phyloP scores from a whole-genome alignment of 2,329 filamentous ascomycete genomes.

The Gremmenia infestans region DNA sequence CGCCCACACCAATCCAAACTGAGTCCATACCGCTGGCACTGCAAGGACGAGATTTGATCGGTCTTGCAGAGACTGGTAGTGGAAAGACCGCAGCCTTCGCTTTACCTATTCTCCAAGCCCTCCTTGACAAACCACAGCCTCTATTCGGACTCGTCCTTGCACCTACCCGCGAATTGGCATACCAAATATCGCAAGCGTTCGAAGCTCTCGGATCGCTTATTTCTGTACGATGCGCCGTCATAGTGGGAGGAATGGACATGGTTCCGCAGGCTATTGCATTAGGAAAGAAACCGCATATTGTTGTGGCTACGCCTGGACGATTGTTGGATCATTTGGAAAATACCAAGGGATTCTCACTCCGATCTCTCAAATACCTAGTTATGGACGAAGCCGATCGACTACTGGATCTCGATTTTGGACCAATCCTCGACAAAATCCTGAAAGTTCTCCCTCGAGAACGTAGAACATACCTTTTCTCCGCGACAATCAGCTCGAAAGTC shows the following conservation, averaged over 20 bases:
- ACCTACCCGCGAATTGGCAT: slow-evolving; percentile 87
- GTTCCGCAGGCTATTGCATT: slow-evolving; percentile 85
- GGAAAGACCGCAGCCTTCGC: slow-evolving; percentile 97
- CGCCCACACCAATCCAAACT: slow-evolving; percentile 82
- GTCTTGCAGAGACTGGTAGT: slow-evolving; percentile 88
- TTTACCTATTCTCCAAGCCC: slow-evolving; percentile 82
- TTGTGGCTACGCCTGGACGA: slow-evolving; percentile 87
- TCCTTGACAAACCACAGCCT: slow-evolving; percentile 82
- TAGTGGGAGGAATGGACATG: slow-evolving; percentile 96
- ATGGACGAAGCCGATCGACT: slow-evolving; percentile 94
- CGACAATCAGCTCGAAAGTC: slow-evolving; percentile 90
- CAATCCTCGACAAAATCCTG: slow-evolving; percentile 86
- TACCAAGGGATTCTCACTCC: slow-evolving; percentile 89
- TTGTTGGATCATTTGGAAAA: slow-evolving; percentile 91
- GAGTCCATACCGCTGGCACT: slow-evolving; percentile 80
- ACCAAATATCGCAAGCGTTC: slow-evolving; percentile 83
- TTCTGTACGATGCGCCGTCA: slow-evolving; percentile 76
- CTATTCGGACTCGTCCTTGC: slow-evolving; percentile 87
- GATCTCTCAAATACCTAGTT: slow-evolving; percentile 78
- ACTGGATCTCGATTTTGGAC: slow-evolving; percentile 90
- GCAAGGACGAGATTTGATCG: slow-evolving; percentile 80
- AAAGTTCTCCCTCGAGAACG: slow-evolving; percentile 77
- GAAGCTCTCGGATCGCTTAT: slow-evolving; percentile 85
- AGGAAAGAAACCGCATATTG: slow-evolving; percentile 91
- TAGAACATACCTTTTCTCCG: slow-evolving; percentile 85